Evolutionary conservation across 768 basidiomycete genomes (phyloP).

Genomic region (Suillus hirtellus): DNA sequence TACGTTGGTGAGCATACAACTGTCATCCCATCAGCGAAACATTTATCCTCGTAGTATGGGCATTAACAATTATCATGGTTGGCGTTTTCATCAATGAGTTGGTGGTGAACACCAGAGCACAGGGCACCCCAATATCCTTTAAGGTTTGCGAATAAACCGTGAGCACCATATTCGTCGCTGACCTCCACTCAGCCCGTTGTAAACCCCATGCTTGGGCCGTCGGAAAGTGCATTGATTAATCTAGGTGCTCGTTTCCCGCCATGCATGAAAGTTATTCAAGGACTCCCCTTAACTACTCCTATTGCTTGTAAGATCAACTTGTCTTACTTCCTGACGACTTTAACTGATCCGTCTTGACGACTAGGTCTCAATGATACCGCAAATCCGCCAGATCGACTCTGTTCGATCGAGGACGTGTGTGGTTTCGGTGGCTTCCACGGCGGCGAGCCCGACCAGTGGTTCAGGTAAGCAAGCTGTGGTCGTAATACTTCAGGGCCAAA

Average conservation of each 20-base stretch:
- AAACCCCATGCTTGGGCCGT: conserved; percentile 92
- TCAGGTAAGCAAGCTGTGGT: conserved; percentile 36
- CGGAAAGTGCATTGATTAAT: conserved; percentile 78
- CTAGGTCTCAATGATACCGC: conserved; percentile 82
- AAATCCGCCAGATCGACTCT: conserved; percentile 69
- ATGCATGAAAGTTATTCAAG: conserved; percentile 78
- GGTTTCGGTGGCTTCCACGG: conserved; percentile 76
- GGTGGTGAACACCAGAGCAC: conserved; percentile 68
- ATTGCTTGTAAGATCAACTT: conserved; percentile 55
- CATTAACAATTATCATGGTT: conserved; percentile 64
- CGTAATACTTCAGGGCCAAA: conserved; percentile 47
- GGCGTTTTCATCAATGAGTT: conserved; percentile 84
- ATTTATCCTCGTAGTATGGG: conserved; percentile 50
- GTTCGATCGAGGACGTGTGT: conserved; percentile 81
- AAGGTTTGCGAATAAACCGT: conserved; percentile 50
- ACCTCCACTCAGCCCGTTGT: conserved; percentile 58
- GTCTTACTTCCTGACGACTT: conserved; percentile 11
- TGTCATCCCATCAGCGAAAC: neutral
- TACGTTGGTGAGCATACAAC: conserved; percentile 58
- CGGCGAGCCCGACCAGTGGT: conserved; percentile 54
- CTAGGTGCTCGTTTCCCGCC: conserved; percentile 92
- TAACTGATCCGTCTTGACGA: conserved; percentile 10
- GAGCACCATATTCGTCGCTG: conserved; percentile 8
- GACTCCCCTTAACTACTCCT: conserved; percentile 51
- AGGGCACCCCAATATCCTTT: conserved; percentile 84